Conservation (phyloP, 257 asterid genomes). For the Fraxinus cuspidata region DNA sequence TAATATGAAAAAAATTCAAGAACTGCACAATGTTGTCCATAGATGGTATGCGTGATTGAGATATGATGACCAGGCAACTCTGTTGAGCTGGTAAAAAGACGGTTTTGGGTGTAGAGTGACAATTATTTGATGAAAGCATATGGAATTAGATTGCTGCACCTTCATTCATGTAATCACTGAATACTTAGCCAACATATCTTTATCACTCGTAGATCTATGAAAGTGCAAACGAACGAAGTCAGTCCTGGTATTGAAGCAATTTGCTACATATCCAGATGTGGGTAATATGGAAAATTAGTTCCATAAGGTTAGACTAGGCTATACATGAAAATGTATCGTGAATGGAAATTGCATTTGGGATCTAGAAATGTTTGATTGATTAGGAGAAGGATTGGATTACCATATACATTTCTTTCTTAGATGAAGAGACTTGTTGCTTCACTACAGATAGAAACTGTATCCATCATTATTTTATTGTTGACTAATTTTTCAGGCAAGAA, state of each 20-base stretch:
- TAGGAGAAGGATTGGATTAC: not conserved
- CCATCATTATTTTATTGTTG: slow-evolving; percentile 3
- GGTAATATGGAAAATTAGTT: not conserved
- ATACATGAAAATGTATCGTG: not conserved
- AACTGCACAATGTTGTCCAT: not conserved
- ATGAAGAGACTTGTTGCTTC: not conserved
- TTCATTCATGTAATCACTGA: not conserved
- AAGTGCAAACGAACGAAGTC: not conserved
- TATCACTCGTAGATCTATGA: too few relatives aligned
- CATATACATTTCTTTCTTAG: not conserved
- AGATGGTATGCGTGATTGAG: not conserved
- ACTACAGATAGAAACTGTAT: not conserved
- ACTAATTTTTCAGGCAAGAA: slow-evolving; percentile 64
- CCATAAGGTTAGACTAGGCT: not conserved
- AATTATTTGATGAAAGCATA: not conserved
- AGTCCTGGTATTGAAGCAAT: not conserved
- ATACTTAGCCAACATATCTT: not conserved
- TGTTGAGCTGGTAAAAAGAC: not conserved
- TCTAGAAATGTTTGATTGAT: not conserved
- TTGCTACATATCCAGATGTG: not conserved
- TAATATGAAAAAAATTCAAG: not conserved
- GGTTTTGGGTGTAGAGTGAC: not conserved
- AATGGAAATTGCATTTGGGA: not conserved
- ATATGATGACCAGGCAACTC: not conserved
- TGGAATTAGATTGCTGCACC: not conserved